Percentiles rank a stretch among this genome's conserved stretches.
Evolutionary conservation across 805 yeast species (phyloP).

Genomic region (Ogataea pignaliae): DNA sequence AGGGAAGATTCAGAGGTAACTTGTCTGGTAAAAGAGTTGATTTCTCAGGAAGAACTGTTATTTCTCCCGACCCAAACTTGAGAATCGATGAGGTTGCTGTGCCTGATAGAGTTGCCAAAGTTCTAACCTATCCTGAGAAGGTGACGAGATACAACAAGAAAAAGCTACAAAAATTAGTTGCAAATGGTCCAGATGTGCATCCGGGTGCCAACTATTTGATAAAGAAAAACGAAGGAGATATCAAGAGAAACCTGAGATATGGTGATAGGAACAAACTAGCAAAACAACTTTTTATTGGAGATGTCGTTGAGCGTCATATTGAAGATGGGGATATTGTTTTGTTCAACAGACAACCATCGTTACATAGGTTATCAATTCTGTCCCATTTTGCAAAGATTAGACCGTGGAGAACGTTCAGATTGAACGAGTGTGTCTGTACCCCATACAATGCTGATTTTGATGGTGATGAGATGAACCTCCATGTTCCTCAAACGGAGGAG

Average conservation of each 20-base stretch:
- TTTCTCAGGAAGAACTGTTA: conserved; percentile 96
- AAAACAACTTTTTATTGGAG: conserved; percentile 74
- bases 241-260: conserved; percentile 82
- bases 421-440: conserved; percentile 98
- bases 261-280: conserved; percentile 84
- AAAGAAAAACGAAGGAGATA: conserved; percentile 74
- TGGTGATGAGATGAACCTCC: conserved; percentile 98
- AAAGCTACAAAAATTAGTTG: conserved; percentile 67
- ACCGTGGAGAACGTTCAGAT: conserved; percentile 97
- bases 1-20: conserved; percentile 98
- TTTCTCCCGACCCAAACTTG: conserved; percentile 96
- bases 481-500: conserved; percentile 98
- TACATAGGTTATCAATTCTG: conserved; percentile 89
- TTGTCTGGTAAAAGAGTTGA: conserved; percentile 98
- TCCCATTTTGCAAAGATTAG: conserved; percentile 94
- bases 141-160: conserved; percentile 83
- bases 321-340: conserved; percentile 96
- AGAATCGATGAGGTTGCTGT: conserved; percentile 97
- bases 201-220: conserved; percentile 96
- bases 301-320: conserved; percentile 91
- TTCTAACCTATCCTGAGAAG: conserved; percentile 91
- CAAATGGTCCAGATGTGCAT: conserved; percentile 82
- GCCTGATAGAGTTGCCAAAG: conserved; percentile 94
- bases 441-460: conserved; percentile 99
- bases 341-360: conserved; percentile 96